These are phyloP conservation scores for Metschnikowia lachancei DNA, from an alignment of 805 yeast species.

Conservation along the genomic window DNA sequence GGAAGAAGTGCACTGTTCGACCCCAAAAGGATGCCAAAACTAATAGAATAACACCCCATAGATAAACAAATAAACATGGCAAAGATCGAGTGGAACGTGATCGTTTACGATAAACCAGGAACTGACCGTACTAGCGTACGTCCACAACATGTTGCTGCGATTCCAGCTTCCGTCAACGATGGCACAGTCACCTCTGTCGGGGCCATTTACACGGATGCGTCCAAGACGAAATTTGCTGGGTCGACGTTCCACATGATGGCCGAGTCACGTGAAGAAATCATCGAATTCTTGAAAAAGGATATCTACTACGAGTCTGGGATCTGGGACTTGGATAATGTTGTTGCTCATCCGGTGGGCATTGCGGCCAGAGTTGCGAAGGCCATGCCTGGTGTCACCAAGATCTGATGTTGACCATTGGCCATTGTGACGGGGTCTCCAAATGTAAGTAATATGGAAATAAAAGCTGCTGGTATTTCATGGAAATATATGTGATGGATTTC, in stretches of 20 bases:
- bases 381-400: constrained; percentile 29
- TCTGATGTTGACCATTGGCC: constrained; percentile 1
- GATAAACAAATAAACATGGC: constrained; percentile 9
- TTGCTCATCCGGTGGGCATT: constrained; percentile 52
- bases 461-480: too few species aligned
- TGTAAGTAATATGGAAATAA: background rate
- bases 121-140: constrained; percentile 54
- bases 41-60: background rate
- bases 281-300: constrained; percentile 63
- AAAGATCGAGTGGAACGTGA: constrained; percentile 44
- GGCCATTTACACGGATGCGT: constrained; percentile 48
- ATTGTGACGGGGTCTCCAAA: background rate
- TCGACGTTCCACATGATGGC: constrained; percentile 64
- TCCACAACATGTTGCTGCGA: constrained; percentile 49
- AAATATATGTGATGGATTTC: too few species aligned
- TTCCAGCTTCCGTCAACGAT: constrained; percentile 41
- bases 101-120: constrained; percentile 68
- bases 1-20: too few species aligned
- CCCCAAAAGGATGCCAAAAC: too few species aligned
- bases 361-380: constrained; percentile 37
- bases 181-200: constrained; percentile 47
- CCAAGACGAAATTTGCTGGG: constrained; percentile 59
- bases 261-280: constrained; percentile 59
- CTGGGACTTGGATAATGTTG: constrained; percentile 68
- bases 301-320: constrained; percentile 61